Evolutionary conservation across 768 basidiomycete species (phyloP).

Genomic region (Termitomyces sp.): DNA sequence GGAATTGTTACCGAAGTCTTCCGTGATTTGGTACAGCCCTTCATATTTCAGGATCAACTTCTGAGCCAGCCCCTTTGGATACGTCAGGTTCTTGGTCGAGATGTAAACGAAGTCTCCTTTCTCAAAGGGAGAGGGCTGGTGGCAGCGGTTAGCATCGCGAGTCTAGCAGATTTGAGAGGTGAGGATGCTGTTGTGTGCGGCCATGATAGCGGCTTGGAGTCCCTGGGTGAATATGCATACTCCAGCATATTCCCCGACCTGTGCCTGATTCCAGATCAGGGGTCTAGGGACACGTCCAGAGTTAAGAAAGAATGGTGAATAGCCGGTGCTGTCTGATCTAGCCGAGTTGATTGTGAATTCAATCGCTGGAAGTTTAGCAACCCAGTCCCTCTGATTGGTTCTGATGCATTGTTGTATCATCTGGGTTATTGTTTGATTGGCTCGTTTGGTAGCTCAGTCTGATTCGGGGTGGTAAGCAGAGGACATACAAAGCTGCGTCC

Average conservation of each 20-base stretch:
- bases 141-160: too few relatives aligned
- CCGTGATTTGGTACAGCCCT: background rate
- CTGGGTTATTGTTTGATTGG: background rate
- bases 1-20: background rate
- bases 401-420: background rate
- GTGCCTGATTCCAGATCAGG: too few relatives aligned
- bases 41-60: background rate
- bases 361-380: background rate
- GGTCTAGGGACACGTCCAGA: too few relatives aligned
- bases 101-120: too few relatives aligned
- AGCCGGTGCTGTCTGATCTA: background rate
- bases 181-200: too few relatives aligned
- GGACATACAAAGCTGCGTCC: background rate
- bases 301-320: background rate
- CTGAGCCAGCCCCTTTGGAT: too few relatives aligned
- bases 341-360: background rate
- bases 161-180: too few relatives aligned
- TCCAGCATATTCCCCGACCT: too few relatives aligned
- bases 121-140: too few relatives aligned
- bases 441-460: background rate
- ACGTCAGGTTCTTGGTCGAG: too few relatives aligned
- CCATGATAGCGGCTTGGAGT: too few relatives aligned
- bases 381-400: background rate
- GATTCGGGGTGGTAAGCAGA: background rate
- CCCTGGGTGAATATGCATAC: too few relatives aligned